A percentile compares a stretch with the other conserved stretches of the same genome.
Conservation (phyloP, 768 basidiomycete genomes). For the Psilocybe sp. region DNA sequence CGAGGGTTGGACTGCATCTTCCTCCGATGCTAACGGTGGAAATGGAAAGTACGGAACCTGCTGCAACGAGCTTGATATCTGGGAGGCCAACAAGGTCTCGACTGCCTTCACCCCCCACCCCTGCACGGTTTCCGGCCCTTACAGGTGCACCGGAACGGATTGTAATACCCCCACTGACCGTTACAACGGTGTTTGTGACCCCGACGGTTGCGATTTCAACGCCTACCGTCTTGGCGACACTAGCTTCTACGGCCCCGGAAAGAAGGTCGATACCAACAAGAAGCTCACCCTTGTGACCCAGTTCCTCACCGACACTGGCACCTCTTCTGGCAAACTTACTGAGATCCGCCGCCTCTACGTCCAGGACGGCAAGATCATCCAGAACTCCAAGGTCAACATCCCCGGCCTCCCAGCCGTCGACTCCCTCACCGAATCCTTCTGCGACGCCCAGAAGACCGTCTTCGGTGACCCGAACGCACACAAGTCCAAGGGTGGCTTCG, state of each 20-base stretch:
- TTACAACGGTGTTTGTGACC: conserved; percentile 47
- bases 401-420: conserved; percentile 33
- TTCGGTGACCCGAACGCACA: conserved; percentile 45
- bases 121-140: conserved; percentile 37
- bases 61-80: conserved; percentile 50
- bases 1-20: conserved; percentile 17
- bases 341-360: conserved; percentile 59
- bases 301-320: conserved; percentile 47
- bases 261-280: conserved; percentile 24
- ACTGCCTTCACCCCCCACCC: conserved; percentile 53
- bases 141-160: conserved; percentile 37
- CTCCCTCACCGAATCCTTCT: conserved; percentile 48
- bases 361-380: conserved; percentile 49
- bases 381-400: conserved; percentile 47
- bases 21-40: conserved; percentile 23
- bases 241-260: conserved; percentile 44
- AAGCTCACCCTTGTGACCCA: conserved; percentile 59
- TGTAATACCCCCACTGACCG: conserved; percentile 33
- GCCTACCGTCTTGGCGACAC: conserved; percentile 52
- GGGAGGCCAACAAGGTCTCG: conserved; percentile 53
- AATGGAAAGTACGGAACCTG: conserved; percentile 22
- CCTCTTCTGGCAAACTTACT: conserved; percentile 42
- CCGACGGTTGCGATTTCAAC: conserved; percentile 63
- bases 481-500: conserved; percentile 37
- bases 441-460: conserved; percentile 39